Conservation (phyloP, 2,329 filamentous ascomycete species). For the Ophiocordyceps australis region DNA sequence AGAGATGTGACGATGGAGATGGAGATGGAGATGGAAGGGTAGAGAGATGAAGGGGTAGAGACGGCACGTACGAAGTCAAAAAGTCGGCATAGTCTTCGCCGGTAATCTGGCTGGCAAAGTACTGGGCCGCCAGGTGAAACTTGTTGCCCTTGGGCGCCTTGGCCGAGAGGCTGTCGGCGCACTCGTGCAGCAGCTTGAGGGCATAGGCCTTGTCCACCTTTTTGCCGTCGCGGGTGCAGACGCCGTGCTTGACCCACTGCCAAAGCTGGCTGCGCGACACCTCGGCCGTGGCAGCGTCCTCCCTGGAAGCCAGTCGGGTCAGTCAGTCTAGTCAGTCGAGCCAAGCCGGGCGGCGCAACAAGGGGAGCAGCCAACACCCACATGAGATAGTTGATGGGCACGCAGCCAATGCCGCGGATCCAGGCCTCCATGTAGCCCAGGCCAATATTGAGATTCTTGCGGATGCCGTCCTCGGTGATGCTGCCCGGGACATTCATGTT, state of each 20-base stretch:
- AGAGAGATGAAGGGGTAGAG: no score
- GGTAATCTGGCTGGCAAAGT: slow-evolving; percentile 84
- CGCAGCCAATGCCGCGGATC: slow-evolving; percentile 85
- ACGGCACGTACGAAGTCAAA: slow-evolving; percentile 65
- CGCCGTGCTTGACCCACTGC: slow-evolving; percentile 72
- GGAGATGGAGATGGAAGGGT: no score
- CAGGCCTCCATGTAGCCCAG: slow-evolving; percentile 98
- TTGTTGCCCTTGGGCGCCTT: slow-evolving; percentile 81
- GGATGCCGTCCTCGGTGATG: slow-evolving; percentile 86
- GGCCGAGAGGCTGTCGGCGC: slow-evolving; percentile 54
- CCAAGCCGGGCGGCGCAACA: no score
- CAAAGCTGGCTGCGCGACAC: slow-evolving; percentile 88
- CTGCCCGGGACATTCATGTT: slow-evolving; percentile 96
- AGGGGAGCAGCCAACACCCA: no score
- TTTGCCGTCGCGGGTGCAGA: slow-evolving; percentile 74
- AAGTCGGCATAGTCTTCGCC: slow-evolving; percentile 98
- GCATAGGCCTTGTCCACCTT: slow-evolving; percentile 86
- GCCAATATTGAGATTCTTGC: slow-evolving; percentile 94
- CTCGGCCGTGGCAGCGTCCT: slow-evolving; percentile 93
- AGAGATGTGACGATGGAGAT: no score
- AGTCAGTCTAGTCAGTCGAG: no score
- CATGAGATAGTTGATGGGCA: slow-evolving; percentile 97
- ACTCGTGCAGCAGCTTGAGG: slow-evolving; percentile 71
- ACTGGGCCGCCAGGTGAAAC: slow-evolving; percentile 75
- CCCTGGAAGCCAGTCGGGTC: no score